phyloP scores from a whole-genome alignment of 129 eudicot genomes.

The Chrysanthemum seticuspe region DNA sequence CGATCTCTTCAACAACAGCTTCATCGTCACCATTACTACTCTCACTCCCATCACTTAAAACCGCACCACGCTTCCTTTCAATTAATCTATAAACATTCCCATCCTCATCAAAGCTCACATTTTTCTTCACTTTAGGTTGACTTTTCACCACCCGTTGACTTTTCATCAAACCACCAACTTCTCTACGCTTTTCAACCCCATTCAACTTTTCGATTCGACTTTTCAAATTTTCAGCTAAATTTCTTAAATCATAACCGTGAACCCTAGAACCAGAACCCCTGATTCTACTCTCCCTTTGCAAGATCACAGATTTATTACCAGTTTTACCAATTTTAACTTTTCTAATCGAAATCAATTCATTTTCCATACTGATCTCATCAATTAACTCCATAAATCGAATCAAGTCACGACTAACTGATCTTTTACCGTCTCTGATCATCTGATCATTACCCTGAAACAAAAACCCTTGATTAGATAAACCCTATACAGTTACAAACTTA shows the following conservation, averaged over 20 bases:
- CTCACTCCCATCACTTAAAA: constrained; percentile 44
- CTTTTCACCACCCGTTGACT: constrained; percentile 37
- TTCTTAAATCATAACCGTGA: constrained; percentile 27
- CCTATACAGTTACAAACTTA: neutral
- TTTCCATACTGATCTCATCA: constrained; percentile 53
- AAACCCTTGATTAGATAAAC: constrained; percentile 27
- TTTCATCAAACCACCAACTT: constrained; percentile 38
- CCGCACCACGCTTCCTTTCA: constrained; percentile 29
- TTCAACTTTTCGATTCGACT: constrained; percentile 38
- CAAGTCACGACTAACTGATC: constrained; percentile 57
- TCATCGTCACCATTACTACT: constrained; percentile 35
- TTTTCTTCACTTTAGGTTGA: constrained; percentile 50
- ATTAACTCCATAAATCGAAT: constrained; percentile 57
- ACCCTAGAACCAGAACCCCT: constrained; percentile 23
- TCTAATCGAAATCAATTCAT: constrained; percentile 38
- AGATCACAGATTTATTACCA: constrained; percentile 37
- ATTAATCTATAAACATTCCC: constrained; percentile 59
- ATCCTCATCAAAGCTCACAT: constrained; percentile 76
- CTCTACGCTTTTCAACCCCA: constrained; percentile 33
- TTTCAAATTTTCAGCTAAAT: constrained; percentile 34
- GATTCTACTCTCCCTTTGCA: constrained; percentile 26
- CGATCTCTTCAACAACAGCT: constrained; percentile 53
- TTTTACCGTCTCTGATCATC: constrained; percentile 85
- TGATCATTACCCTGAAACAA: constrained; percentile 75
- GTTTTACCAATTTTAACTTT: constrained; percentile 42